Percentiles rank a stretch among this genome's conserved stretches.
These are phyloP conservation scores for Santalum album DNA, from an alignment of 164 flowering plant genomes.

Conservation along the genomic window DNA sequence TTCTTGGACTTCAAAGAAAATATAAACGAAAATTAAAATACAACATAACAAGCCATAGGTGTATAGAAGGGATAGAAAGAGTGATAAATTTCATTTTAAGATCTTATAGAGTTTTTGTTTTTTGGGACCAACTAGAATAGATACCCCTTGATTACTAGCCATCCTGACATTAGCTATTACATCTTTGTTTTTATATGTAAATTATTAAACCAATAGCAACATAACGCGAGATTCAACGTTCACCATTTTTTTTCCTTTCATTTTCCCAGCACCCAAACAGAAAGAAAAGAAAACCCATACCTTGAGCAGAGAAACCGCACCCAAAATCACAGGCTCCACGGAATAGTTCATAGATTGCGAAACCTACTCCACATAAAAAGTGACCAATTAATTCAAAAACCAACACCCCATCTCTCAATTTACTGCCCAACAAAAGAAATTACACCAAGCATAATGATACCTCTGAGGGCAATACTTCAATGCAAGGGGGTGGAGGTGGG, in stretches of 20 bases:
- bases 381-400: background rate
- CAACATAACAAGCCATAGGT: background rate
- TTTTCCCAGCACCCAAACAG: background rate
- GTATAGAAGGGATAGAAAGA: too few relatives aligned
- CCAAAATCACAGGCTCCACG: slow-evolving; percentile 50
- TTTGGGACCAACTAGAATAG: too few relatives aligned
- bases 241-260: background rate
- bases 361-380: slow-evolving; percentile 21
- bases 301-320: slow-evolving; percentile 59
- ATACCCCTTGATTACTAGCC: too few relatives aligned
- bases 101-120: too few relatives aligned
- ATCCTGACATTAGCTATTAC: too few relatives aligned
- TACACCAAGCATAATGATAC: slow-evolving; percentile 14
- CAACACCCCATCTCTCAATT: background rate
- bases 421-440: background rate
- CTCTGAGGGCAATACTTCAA: slow-evolving; percentile 63
- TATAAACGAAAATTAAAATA: background rate
- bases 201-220: too few relatives aligned
- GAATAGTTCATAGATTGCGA: slow-evolving; percentile 32
- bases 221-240: too few relatives aligned
- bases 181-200: too few relatives aligned
- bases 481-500: slow-evolving; percentile 66
- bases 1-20: background rate
- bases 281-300: slow-evolving; percentile 19
- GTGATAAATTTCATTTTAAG: too few relatives aligned